These are phyloP conservation scores for Taxillus chinensis DNA, from an alignment of 164 flowering plant genomes.

Conservation along the genomic window DNA sequence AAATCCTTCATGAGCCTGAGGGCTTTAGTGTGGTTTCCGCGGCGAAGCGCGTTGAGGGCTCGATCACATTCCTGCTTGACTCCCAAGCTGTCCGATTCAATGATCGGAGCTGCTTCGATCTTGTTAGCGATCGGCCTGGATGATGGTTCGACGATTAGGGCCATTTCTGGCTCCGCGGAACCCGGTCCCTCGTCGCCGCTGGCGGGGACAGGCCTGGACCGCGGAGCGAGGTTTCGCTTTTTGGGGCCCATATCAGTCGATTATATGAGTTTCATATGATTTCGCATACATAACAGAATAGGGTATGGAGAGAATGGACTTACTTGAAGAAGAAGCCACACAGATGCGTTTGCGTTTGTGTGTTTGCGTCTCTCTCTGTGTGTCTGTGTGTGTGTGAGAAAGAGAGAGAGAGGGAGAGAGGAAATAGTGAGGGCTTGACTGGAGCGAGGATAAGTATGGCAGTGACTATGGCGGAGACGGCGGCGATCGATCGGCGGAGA, in stretches of 20 bases:
- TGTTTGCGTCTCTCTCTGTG: too few relatives aligned
- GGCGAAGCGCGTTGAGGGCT: slow-evolving; percentile 60
- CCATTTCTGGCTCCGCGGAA: neutral
- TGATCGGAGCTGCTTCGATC: slow-evolving; percentile 9
- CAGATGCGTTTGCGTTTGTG: too few relatives aligned
- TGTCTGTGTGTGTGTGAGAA: neutral
- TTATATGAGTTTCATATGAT: neutral
- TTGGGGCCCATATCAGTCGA: slow-evolving; percentile 63
- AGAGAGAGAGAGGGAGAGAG: neutral
- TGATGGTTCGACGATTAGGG: neutral
- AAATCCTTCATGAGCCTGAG: slow-evolving; percentile 76
- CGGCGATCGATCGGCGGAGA: neutral
- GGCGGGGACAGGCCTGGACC: slow-evolving; percentile 27
- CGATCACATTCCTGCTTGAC: slow-evolving; percentile 75
- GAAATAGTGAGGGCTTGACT: neutral
- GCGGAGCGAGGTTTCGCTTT: slow-evolving; percentile 45
- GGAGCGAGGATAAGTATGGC: neutral
- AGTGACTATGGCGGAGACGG: neutral
- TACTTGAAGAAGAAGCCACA: slow-evolving; percentile 6
- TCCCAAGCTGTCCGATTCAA: slow-evolving; percentile 15
- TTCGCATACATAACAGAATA: slow-evolving; percentile 22
- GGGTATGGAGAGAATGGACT: slow-evolving; percentile 2
- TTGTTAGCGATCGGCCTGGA: neutral
- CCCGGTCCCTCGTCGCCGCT: slow-evolving; percentile 2
- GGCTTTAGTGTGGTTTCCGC: slow-evolving; percentile 87